phyloP scores from a whole-genome alignment of 257 asterid species.

The Eucommia ulmoides region DNA sequence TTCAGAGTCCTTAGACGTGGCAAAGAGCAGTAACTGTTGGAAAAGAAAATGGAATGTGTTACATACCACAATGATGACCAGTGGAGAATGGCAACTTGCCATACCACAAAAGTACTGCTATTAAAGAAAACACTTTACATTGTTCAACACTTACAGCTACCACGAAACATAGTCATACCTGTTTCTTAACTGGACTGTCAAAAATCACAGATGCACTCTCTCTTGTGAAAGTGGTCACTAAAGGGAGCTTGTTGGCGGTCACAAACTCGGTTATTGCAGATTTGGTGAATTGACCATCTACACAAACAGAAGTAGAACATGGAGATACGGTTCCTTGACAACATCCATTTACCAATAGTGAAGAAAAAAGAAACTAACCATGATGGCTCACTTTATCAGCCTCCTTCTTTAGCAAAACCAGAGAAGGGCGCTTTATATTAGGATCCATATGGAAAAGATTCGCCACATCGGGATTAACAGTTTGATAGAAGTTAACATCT shows the following conservation, averaged over 20 bases:
- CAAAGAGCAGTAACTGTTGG: conserved; percentile 72
- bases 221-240: conserved; percentile 64
- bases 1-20: conserved; percentile 39
- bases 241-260: conserved; percentile 74
- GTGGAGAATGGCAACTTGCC: neutral
- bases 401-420: conserved; percentile 66
- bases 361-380: conserved; percentile 28
- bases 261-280: conserved; percentile 57
- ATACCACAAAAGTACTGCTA: neutral
- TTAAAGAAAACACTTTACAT: neutral
- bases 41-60: conserved; percentile 4
- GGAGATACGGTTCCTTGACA: neutral
- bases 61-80: neutral
- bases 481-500: conserved; percentile 66
- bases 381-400: conserved; percentile 48
- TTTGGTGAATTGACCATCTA: conserved; percentile 69
- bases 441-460: conserved; percentile 59
- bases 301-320: conserved; percentile 4
- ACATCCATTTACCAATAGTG: conserved; percentile 1
- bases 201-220: conserved; percentile 79
- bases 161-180: no score
- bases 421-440: conserved; percentile 42
- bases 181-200: conserved; percentile 60
- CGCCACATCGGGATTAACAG: conserved; percentile 53
- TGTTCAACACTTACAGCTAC: no score